Evolutionary conservation across 306 rosid genomes (phyloP).

Genomic region (Rosa persica): DNA sequence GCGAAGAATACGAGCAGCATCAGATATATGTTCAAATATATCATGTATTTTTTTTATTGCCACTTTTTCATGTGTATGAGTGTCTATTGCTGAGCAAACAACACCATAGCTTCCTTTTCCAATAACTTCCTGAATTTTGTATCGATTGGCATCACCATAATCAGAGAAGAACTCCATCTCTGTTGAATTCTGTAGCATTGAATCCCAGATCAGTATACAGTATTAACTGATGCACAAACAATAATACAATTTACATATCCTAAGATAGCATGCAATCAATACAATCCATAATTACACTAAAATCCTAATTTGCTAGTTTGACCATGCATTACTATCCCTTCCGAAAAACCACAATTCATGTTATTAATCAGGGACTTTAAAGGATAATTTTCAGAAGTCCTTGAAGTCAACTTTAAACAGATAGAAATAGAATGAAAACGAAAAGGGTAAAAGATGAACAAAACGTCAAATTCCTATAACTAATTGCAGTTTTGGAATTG

Average conservation of each 20-base stretch:
- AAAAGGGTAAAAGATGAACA: background rate
- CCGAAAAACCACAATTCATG: background rate
- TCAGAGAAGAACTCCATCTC: slow-evolving; percentile 95
- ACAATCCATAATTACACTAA: background rate
- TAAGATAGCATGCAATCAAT: background rate
- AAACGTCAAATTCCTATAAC: slow-evolving; percentile 15
- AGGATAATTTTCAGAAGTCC: background rate
- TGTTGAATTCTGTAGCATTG: slow-evolving; percentile 53
- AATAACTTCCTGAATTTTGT: slow-evolving; percentile 85
- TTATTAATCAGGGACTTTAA: background rate
- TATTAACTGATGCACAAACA: background rate
- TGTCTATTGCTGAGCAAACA: slow-evolving; percentile 94
- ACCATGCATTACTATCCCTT: background rate
- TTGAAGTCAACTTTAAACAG: background rate
- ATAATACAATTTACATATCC: background rate
- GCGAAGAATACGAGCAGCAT: slow-evolving; percentile 95
- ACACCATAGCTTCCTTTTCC: slow-evolving; percentile 98
- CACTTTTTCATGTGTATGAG: slow-evolving; percentile 82
- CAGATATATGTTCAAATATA: slow-evolving; percentile 90
- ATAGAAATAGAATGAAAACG: background rate
- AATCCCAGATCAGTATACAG: slow-evolving; percentile 27
- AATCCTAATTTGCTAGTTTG: background rate
- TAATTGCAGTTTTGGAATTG: background rate
- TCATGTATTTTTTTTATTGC: slow-evolving; percentile 92
- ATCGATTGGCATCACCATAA: slow-evolving; percentile 83